Evolutionary conservation across 805 yeast species (phyloP).

Genomic region (Nakazawaea laoshanensis): DNA sequence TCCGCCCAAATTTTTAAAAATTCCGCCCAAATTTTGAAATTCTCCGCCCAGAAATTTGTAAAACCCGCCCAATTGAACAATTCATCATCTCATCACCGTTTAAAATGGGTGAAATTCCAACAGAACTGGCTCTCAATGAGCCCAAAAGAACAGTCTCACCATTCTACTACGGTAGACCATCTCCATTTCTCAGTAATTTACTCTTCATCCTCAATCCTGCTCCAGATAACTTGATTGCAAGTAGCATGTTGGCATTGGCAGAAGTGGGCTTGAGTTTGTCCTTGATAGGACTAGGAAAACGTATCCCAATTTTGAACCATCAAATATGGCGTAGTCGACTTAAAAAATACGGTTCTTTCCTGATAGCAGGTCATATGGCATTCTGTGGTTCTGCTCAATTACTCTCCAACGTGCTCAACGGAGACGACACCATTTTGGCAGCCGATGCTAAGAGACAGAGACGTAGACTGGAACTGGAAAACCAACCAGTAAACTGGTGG

Average conservation of each 20-base stretch:
- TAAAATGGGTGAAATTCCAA: too few relatives aligned
- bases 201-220: constrained; percentile 17
- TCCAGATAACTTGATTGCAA: constrained; percentile 20
- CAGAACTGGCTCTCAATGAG: too few relatives aligned
- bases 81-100: too few relatives aligned
- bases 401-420: constrained; percentile 11
- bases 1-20: too few relatives aligned
- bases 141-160: constrained; percentile 1
- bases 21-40: too few relatives aligned
- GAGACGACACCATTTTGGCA: constrained; percentile 8
- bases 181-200: constrained; percentile 6
- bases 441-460: constrained; percentile 32
- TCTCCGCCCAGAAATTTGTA: too few relatives aligned
- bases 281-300: constrained; percentile 11
- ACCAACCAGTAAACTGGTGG: constrained; percentile 36
- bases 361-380: constrained; percentile 11
- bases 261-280: constrained; percentile 18
- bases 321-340: constrained; percentile 1
- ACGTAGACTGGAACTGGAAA: constrained; percentile 26
- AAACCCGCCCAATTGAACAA: too few relatives aligned
- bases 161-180: constrained; percentile 6
- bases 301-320: constrained; percentile 6
- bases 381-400: constrained; percentile 13
- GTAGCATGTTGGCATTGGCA: constrained; percentile 17
- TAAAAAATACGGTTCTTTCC: constrained; percentile 9